phyloP scores from a whole-genome alignment of 163 green algal genomes.

The Coccomyxa subellipsoidea region DNA sequence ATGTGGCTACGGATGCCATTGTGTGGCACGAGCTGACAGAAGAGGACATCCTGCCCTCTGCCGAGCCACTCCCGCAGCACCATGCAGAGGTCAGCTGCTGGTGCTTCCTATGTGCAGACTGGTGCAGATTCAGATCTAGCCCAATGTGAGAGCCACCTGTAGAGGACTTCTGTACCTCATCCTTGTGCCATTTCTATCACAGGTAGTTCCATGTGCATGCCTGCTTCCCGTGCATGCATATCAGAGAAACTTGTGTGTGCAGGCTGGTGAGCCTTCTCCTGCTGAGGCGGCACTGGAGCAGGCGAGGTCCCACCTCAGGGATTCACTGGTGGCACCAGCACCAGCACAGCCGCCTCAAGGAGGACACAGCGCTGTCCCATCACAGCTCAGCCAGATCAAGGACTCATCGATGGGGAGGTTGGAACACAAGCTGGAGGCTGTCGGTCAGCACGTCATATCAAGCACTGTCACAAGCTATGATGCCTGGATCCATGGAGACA shows the following conservation, averaged over 20 bases:
- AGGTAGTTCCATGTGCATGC: too few species aligned
- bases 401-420: not conserved
- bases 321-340: not conserved
- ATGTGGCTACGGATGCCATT: not conserved
- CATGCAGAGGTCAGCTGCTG: not conserved
- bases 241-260: too few species aligned
- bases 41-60: not conserved
- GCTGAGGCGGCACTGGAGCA: not conserved
- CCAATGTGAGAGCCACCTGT: too few species aligned
- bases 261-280: not conserved
- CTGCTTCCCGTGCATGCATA: too few species aligned
- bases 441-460: not conserved
- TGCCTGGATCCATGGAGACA: not conserved
- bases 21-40: conserved; percentile 8
- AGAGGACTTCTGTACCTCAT: too few species aligned
- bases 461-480: not conserved
- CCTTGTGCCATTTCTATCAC: too few species aligned
- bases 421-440: not conserved
- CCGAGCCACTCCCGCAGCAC: not conserved
- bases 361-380: not conserved
- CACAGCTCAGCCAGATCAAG: not conserved
- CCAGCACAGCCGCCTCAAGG: not conserved
- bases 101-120: not conserved
- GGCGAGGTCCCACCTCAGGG: not conserved
- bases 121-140: too few species aligned